phyloP scores from a whole-genome alignment of 179 eudicot genomes.

The Amaranthus tricolor region DNA sequence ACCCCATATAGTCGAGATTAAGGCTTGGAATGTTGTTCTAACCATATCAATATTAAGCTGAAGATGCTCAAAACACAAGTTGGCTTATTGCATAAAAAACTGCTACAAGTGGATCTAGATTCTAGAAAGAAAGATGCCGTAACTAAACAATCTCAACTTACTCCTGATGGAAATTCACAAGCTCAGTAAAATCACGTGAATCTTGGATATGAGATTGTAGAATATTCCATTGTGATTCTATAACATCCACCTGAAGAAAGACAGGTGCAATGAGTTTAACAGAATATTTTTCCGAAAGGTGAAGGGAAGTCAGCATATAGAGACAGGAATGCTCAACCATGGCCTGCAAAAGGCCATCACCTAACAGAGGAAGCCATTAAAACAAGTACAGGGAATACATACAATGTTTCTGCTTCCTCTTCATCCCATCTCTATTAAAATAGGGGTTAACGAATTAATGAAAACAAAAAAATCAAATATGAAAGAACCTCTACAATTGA shows the following conservation, averaged over 20 bases:
- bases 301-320: not conserved
- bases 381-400: not conserved
- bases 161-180: slow-evolving; percentile 96
- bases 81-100: not conserved
- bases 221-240: slow-evolving; percentile 98
- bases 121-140: slow-evolving; percentile 10
- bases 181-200: slow-evolving; percentile 91
- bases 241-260: slow-evolving; percentile 79
- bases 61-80: not conserved
- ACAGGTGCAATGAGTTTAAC: slow-evolving; percentile 15
- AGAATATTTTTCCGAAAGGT: slow-evolving; percentile 1
- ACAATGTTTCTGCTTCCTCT: not conserved
- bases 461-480: not conserved
- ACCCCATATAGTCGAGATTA: no score
- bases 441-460: not conserved
- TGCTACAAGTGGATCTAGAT: not conserved
- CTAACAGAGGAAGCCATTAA: not conserved
- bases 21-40: no score
- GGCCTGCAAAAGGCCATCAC: not conserved
- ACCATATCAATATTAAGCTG: not conserved
- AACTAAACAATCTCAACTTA: slow-evolving; percentile 38
- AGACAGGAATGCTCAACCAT: not conserved
- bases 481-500: not conserved
- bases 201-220: slow-evolving; percentile 84
- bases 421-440: not conserved